Evolutionary conservation across 345 rosid species (phyloP), one percentile per base, ranked within the genome.

Genomic region (Noccaea bulbosa): DNA sequence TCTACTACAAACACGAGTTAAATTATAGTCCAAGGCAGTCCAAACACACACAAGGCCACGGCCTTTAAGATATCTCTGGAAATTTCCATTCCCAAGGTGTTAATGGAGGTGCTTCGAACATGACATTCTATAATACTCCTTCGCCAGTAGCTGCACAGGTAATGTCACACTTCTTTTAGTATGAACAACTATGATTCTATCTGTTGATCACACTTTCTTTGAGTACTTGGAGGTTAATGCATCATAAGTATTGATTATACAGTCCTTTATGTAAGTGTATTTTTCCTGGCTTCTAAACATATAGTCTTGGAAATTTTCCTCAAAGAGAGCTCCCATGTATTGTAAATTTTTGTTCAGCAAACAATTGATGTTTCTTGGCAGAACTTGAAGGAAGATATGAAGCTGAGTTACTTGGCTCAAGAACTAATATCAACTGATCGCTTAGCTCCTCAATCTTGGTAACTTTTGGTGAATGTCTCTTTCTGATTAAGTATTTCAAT

Each of bases 341-440:
- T 43, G 15, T 34, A 7, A 41, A 2, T 37, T 37, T 14, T 15
- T 48, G 46, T 12, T 62, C 62, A 33, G 11, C 24, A 27, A 27
- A 41, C 15, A 22, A 58, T 20, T 20, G 53, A 10, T 22, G 8
- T 47, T 74, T 27, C 30, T 32, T 73, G 78, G 76, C 90, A 94
- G 99, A 98, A 94, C 81, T 87, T 94, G 74, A 94, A 94, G 86
- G 98, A 94, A 78, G 99, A 89, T 69, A 91, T 94, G 99, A 91
- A 89, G 81, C 77, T 94, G 60, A 91, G 99, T 82, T 94, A 89
- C 86, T 80, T 94, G 55, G 99, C 97, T 71, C 97, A 87, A 57
- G 99, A 91, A 73, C 77, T 94, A 67, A 87, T 88, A 66, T 84
- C 93, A 77, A 88, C 88, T 11, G 98, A 94, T 74, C 99, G 98